These are phyloP conservation scores for Dactylella cylindrospora DNA, from an alignment of 2,329 filamentous ascomycete species.

Conservation along the genomic window DNA sequence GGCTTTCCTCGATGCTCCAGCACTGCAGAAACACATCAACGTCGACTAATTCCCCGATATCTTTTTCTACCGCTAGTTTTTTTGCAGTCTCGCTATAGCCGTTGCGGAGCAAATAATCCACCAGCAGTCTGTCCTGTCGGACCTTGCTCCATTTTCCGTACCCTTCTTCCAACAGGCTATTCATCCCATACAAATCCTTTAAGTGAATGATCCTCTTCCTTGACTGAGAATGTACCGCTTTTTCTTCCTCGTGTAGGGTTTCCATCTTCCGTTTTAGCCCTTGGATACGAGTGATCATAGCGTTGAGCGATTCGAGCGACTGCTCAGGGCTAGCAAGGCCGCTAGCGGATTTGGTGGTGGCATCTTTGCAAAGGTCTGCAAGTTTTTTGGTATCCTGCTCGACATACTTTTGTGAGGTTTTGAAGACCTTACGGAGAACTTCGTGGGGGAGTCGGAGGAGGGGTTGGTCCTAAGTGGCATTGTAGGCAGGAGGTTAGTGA, in stretches of 20 bases:
- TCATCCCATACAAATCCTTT: slow-evolving; percentile 75
- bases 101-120: slow-evolving; percentile 86
- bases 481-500: background rate
- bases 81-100: slow-evolving; percentile 78
- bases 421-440: slow-evolving; percentile 90
- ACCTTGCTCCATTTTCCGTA: slow-evolving; percentile 88
- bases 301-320: slow-evolving; percentile 77
- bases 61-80: slow-evolving; percentile 71
- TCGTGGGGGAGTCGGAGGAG: slow-evolving; percentile 91
- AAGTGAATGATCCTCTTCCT: slow-evolving; percentile 77
- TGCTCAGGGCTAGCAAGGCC: slow-evolving; percentile 66
- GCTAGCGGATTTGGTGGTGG: slow-evolving; percentile 65
- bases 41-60: slow-evolving; percentile 80
- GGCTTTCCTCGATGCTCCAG: slow-evolving; percentile 71
- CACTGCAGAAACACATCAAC: slow-evolving; percentile 83
- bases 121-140: slow-evolving; percentile 77
- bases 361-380: slow-evolving; percentile 57
- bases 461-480: slow-evolving; percentile 67
- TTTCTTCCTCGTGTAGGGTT: slow-evolving; percentile 75
- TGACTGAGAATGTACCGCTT: slow-evolving; percentile 71
- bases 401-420: slow-evolving; percentile 73
- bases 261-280: slow-evolving; percentile 85
- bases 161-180: slow-evolving; percentile 82
- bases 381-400: slow-evolving; percentile 66
- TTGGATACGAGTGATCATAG: slow-evolving; percentile 81